Evolutionary conservation across 2,329 filamentous ascomycete genomes (phyloP), one percentile per base, ranked within the genome.

Genomic region (Colletotrichum aenigma): DNA sequence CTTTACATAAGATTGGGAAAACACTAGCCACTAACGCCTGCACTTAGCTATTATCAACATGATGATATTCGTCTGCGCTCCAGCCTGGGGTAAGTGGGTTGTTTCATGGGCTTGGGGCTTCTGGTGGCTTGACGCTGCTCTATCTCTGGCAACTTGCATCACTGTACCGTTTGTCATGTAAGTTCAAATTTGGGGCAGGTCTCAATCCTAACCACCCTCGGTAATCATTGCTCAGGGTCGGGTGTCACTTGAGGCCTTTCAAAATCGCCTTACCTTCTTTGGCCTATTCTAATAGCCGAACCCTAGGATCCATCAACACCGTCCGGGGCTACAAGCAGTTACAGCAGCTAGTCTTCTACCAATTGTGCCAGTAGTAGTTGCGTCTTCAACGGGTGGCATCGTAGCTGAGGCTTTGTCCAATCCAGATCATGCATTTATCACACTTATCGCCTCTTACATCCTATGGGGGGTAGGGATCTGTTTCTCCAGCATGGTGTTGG

Each of bases 291-390:
- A 61, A 21, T 6, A 28, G 10, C 7, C 8, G 15, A 30, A 4
- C 6, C 18, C 4, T 13, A 76, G 77, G 77, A 87, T 87, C 82
- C 82, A 85, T 78, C 82, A 83, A 26, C 85, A 87, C 77, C 84
- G 85, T 24, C 88, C 86, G 4, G 86, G 87, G 13, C 85, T 92
- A 12, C 85, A 87, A 67, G 88, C 86, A 34, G 93, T 94, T 81
- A 94, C 92, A 0, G 93, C 93, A 0, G 89, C 89, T 1, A 91
- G 92, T 79, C 86, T 94, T 7, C 86, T 95, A 4, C 93, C 93
- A 7, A 93, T 94, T 24, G 92, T 93, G 1, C 89, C 92, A 0
- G 89, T 91, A 3, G 90, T 94, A 43, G 92, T 95, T 67, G 91
- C 92, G 2, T 87, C 93, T 0, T 91, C 91, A 2, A 89, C 91